A percentile compares a stretch with the other conserved stretches of the same genome.
These are phyloP conservation scores for Orbilia javanica DNA, from an alignment of 2,329 filamentous ascomycete genomes.

Conservation along the genomic window DNA sequence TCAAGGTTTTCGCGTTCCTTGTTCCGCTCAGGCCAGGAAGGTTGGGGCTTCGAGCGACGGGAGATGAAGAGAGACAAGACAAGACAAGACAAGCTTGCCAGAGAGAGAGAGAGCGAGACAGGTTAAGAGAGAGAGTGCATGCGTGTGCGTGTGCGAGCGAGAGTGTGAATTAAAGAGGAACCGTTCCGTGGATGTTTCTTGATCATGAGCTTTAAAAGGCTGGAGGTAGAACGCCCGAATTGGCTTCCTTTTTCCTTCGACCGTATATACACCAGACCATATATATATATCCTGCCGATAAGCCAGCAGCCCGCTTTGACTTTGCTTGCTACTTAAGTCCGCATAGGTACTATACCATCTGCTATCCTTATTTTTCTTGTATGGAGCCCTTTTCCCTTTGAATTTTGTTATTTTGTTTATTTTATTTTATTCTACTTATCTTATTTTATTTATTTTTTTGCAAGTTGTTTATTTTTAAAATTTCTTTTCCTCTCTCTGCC, in stretches of 20 bases:
- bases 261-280: background rate
- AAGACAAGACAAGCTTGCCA: too few relatives aligned
- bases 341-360: too few relatives aligned
- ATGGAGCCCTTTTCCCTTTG: background rate
- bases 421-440: too few relatives aligned
- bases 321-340: background rate
- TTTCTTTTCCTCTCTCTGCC: too few relatives aligned
- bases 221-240: constrained; percentile 5
- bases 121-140: background rate
- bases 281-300: background rate
- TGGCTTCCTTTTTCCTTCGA: constrained; percentile 15
- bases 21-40: constrained; percentile 57
- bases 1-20: constrained; percentile 58
- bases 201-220: constrained; percentile 39
- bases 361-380: background rate
- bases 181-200: constrained; percentile 28
- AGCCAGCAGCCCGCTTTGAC: background rate
- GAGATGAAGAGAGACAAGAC: constrained; percentile 29
- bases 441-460: too few relatives aligned
- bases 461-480: background rate
- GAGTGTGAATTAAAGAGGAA: background rate
- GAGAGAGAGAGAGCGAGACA: background rate
- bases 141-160: too few relatives aligned
- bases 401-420: too few relatives aligned
- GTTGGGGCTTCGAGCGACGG: constrained; percentile 47